Evolutionary conservation across 83 land plant genomes (phyloP), one percentile per base, ranked within the genome.

Genomic region (Thuja plicata): DNA sequence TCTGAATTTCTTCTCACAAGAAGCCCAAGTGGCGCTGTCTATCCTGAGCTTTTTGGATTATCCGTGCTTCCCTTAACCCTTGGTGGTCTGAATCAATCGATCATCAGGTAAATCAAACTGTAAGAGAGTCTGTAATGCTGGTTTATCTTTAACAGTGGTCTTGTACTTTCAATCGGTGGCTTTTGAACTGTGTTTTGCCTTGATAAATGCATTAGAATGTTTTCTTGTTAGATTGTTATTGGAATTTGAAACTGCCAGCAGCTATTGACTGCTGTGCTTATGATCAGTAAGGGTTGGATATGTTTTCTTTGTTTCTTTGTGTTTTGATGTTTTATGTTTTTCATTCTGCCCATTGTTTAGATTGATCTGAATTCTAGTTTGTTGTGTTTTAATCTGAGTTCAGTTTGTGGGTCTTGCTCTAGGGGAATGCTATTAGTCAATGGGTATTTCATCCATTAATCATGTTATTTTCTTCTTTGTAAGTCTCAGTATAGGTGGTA

Each of bases 11-110:
- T 2, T 0, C 1, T n/a, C 2, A 2, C 32, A 43, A 15, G 37
- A 73, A 40, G 35, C 79, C 79, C 16, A 76, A 35, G 79, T 32
- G 79, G 79, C 79, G 79, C 79, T 76, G 38, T 76, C 79, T 76
- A 76, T 76, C 79, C 79, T 76, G 79, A 76, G 79, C 79, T 76
- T 76, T 76, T 34, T 76, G 79, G 79, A 76, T 76, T 76, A 32
- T 76, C 79, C 79, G 79, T 76, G 79, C 79, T 76, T 76, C 38
- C 16, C 1, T 32, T 3, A 30, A 76, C 17, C 79, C 16, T 10
- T 11, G 77, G 77, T 0, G 77, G 35, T 4, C 1, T 76, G 37
- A 11, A 13, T 8, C 79, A 3, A 76, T 76, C 17, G 34, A 32
- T 76, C 38, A 30, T 38, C 73, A 8, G 30, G 73, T 24, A 66